phyloP scores from a whole-genome alignment of 805 yeast genomes.

The Ogataea ganodermae region DNA sequence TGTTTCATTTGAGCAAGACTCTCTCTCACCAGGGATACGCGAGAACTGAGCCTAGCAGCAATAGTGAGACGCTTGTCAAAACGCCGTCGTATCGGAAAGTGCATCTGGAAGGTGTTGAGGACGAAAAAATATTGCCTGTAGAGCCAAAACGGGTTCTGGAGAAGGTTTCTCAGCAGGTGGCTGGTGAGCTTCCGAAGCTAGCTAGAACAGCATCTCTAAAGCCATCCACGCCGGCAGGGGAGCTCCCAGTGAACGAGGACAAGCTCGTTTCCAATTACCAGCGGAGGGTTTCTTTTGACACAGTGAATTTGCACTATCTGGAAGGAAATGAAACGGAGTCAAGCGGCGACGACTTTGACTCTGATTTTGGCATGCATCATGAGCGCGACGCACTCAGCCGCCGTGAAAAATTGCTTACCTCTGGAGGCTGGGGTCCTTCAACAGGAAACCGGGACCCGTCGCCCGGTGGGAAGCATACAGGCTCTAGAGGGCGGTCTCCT shows the following conservation, averaged over 20 bases:
- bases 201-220: not conserved
- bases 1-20: constrained; percentile 21
- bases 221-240: not conserved
- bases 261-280: constrained; percentile 12
- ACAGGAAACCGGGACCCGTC: constrained; percentile 24
- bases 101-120: constrained; percentile 20
- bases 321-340: constrained; percentile 26
- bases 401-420: constrained; percentile 16
- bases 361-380: constrained; percentile 21
- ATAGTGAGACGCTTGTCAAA: constrained; percentile 4
- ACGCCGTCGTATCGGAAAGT: constrained; percentile 28
- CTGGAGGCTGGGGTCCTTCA: constrained; percentile 30
- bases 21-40: constrained; percentile 30
- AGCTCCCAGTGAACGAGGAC: not conserved
- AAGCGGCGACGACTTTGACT: constrained; percentile 24
- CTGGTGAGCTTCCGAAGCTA: constrained; percentile 4
- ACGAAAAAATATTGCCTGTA: constrained; percentile 24
- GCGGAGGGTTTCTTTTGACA: constrained; percentile 53
- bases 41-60: constrained; percentile 5
- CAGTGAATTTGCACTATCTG: constrained; percentile 44
- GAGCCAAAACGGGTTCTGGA: constrained; percentile 23
- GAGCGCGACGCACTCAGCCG: constrained; percentile 11
- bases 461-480: constrained; percentile 14
- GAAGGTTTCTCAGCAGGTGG: not conserved
- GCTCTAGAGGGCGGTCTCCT: constrained; percentile 25